A percentile compares a stretch with the other conserved stretches of the same genome.
phyloP scores from a whole-genome alignment of 495 filamentous ascomycete species.

The Xylaria sp. region DNA sequence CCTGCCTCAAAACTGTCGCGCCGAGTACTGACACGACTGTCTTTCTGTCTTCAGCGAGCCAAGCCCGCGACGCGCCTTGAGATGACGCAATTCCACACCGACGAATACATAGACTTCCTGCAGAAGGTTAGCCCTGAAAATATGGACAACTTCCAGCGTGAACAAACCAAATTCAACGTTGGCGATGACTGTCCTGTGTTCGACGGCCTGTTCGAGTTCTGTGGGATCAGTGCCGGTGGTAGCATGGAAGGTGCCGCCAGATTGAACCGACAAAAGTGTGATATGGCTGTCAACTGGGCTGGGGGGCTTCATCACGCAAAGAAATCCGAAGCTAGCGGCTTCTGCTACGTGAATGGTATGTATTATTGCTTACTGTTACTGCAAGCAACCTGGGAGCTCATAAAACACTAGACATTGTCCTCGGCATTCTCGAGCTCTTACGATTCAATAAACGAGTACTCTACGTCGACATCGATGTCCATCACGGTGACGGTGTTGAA shows the following conservation, averaged over 20 bases:
- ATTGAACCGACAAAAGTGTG: constrained; percentile 91
- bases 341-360: constrained; percentile 97
- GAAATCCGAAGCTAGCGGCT: constrained; percentile 94
- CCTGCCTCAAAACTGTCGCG: background rate
- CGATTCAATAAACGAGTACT: constrained; percentile 92
- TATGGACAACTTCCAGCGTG: constrained; percentile 91
- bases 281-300: constrained; percentile 97
- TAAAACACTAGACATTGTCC: constrained; percentile 78
- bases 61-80: constrained; percentile 95
- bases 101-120: constrained; percentile 98
- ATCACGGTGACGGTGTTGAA: constrained; percentile 97
- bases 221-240: constrained; percentile 94
- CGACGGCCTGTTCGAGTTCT: constrained; percentile 97
- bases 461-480: constrained; percentile 98
- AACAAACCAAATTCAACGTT: constrained; percentile 97
- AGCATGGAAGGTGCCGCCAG: constrained; percentile 97
- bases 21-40: constrained; percentile 5
- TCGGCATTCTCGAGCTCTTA: constrained; percentile 94
- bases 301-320: constrained; percentile 98
- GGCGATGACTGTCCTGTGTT: constrained; percentile 98
- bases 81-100: constrained; percentile 99
- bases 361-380: constrained; percentile 11
- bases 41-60: constrained; percentile 69
- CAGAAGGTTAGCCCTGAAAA: constrained; percentile 97
- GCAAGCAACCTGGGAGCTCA: background rate